Base-by-base conservation (phyloP, 169 alveolate genomes). In the Plasmodium billcollinsi region DNA sequence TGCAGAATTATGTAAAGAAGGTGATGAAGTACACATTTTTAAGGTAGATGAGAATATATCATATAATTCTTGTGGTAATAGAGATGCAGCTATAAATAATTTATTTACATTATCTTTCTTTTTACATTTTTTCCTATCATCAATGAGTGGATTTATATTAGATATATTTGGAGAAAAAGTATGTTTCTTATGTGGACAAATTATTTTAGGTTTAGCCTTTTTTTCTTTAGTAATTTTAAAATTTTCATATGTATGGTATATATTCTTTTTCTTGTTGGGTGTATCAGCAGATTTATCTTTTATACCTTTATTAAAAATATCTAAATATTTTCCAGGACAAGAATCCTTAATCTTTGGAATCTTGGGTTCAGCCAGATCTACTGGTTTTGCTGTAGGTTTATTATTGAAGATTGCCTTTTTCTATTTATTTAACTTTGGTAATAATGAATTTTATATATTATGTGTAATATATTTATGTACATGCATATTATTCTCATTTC, bases 301-400 rank as follows among this genome's bases (percentile, higher is more conserved):
- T 73, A 63, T 85, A n/a, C 92, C 92, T 0, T 47, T 85, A 11
- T 85, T 85, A 85, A 69, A 85, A 71, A 18, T 85, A 59, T 85
- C 92, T 0, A 85, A 85, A 45, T 85, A 26, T 29, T 85, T 85
- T 15, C 88, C 74, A 3, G 65, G 74, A 18, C 39, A 72, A 52
- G 92, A 85, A 52, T 85, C 92, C 7, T 56, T 85, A 15, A 61
- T 85, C 3, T 85, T 85, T 71, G 92, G 92, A 8, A 85, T 85
- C n/a, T 52, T 85, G 24, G 92, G 92, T 1, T 56, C 92, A 45
- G 85, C 88, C 0, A 71, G 92, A 58, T 85, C 92, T 18, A 59
- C 88, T 7, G 88, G 88, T 14, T 85, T 71, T 54, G 80, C 65
- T 15, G 15, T 85, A 59, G 92, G 72, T 18, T 71, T 43, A 50